A percentile compares a stretch with the other conserved stretches of the same genome.
Conservation (phyloP, 768 basidiomycete genomes). For the Asterophora parasitica region DNA sequence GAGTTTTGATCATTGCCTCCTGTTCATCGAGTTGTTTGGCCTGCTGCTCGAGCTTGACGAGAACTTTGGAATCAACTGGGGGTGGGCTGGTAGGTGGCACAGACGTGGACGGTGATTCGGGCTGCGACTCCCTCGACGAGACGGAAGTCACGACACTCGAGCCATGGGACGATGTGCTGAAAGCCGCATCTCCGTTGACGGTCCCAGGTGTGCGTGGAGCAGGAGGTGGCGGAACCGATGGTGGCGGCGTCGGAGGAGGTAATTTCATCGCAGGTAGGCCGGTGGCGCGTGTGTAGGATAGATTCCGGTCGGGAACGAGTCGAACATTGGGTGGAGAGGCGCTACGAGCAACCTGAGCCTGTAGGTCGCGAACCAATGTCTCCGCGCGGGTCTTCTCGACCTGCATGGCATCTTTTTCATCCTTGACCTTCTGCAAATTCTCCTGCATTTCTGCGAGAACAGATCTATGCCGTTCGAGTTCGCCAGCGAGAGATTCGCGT, state of each 20-base stretch:
- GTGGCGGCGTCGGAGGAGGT: conserved; percentile 86
- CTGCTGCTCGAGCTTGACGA: conserved; percentile 65
- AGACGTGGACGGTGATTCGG: conserved; percentile 66
- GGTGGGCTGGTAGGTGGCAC: conserved; percentile 35
- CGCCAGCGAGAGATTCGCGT: conserved; percentile 65
- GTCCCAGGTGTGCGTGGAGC: conserved; percentile 50
- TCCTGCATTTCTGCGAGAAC: conserved; percentile 74
- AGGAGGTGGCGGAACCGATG: conserved; percentile 80
- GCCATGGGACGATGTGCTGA: conserved; percentile 58
- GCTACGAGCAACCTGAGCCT: conserved; percentile 64
- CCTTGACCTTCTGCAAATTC: conserved; percentile 70
- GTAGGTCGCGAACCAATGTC: conserved; percentile 67
- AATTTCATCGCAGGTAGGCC: conserved; percentile 68
- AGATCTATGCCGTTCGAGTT: conserved; percentile 75
- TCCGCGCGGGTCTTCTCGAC: conserved; percentile 70
- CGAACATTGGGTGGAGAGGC: conserved; percentile 53
- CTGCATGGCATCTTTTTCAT: conserved; percentile 76
- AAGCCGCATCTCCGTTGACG: conserved; percentile 43
- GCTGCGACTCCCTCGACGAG: conserved; percentile 66
- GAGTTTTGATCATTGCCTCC: conserved; percentile 86
- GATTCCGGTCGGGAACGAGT: conserved; percentile 44
- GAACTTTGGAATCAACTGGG: conserved; percentile 50
- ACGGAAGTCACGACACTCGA: conserved; percentile 43
- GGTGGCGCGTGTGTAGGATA: conserved; percentile 52
- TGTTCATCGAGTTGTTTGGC: conserved; percentile 76